These are phyloP conservation scores for Solanum sejunctum DNA, from an alignment of 257 asterid genomes.

Conservation along the genomic window DNA sequence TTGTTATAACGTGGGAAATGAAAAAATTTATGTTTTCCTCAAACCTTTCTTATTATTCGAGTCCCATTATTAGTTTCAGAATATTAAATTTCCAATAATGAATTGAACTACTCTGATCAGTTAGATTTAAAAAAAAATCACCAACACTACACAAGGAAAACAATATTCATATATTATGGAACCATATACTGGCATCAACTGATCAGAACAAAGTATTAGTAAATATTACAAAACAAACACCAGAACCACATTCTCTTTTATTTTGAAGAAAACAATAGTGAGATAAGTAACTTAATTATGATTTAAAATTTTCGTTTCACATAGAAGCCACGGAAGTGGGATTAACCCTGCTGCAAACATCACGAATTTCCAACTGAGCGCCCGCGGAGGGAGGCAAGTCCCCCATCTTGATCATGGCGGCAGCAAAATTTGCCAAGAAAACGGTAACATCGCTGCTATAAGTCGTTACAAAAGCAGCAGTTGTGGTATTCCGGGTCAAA, in stretches of 20 bases:
- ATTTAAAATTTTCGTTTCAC: neutral
- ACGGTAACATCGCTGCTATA: neutral
- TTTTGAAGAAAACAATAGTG: neutral
- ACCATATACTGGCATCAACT: neutral
- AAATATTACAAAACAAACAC: neutral
- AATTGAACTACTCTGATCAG: neutral
- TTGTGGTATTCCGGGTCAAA: neutral
- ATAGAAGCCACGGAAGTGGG: neutral
- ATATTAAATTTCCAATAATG: neutral
- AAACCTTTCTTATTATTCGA: neutral
- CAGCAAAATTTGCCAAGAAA: neutral
- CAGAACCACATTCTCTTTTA: neutral
- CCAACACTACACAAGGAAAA: neutral
- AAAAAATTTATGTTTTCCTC: neutral
- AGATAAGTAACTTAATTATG: neutral
- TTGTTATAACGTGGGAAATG: neutral
- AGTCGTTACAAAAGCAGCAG: neutral
- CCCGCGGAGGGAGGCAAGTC: neutral
- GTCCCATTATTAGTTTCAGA: neutral
- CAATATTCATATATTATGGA: neutral
- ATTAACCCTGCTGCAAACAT: conserved; percentile 6
- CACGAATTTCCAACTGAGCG: neutral
- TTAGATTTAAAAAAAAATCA: neutral
- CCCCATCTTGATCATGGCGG: conserved; percentile 7
- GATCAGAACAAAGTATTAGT: neutral